Conservation (phyloP, 495 filamentous ascomycete species). For the Podospora didyma region DNA sequence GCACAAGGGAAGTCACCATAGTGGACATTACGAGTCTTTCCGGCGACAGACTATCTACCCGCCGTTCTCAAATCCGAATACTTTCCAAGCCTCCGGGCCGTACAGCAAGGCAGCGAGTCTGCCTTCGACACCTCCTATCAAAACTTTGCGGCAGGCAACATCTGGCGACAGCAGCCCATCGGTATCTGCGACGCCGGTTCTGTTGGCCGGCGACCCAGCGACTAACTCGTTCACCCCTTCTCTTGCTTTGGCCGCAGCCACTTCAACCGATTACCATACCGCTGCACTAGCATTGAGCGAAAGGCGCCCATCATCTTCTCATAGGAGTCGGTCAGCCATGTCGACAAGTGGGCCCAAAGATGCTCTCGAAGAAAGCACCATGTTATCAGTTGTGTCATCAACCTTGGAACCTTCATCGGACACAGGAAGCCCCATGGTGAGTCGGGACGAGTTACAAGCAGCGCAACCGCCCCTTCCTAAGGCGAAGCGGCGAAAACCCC, state of each 20-base stretch:
- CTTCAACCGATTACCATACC: neutral
- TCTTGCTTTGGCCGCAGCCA: constrained; percentile 1
- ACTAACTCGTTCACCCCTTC: constrained; percentile 24
- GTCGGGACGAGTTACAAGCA: neutral
- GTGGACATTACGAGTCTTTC: constrained; percentile 96
- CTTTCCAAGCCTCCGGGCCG: constrained; percentile 64
- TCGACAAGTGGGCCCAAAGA: no score
- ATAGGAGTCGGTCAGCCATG: no score
- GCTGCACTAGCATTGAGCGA: neutral
- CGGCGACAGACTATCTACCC: constrained; percentile 69
- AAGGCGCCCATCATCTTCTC: neutral
- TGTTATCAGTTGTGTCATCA: constrained; percentile 41
- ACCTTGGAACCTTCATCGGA: constrained; percentile 22
- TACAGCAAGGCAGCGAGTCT: constrained; percentile 54
- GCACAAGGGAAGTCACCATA: constrained; percentile 93
- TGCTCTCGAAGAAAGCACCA: constrained; percentile 31
- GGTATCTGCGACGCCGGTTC: constrained; percentile 37
- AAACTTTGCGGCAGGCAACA: constrained; percentile 18
- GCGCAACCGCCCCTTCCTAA: constrained; percentile 10
- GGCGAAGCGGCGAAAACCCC: constrained; percentile 55
- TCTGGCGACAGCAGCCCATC: constrained; percentile 30
- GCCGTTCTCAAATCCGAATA: constrained; percentile 78
- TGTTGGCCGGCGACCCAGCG: constrained; percentile 24
- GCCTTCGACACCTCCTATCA: constrained; percentile 40
- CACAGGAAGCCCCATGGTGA: constrained; percentile 10